Evolutionary conservation across 2,329 filamentous ascomycete species (phyloP).

Genomic region (Exserohilum turcica): DNA sequence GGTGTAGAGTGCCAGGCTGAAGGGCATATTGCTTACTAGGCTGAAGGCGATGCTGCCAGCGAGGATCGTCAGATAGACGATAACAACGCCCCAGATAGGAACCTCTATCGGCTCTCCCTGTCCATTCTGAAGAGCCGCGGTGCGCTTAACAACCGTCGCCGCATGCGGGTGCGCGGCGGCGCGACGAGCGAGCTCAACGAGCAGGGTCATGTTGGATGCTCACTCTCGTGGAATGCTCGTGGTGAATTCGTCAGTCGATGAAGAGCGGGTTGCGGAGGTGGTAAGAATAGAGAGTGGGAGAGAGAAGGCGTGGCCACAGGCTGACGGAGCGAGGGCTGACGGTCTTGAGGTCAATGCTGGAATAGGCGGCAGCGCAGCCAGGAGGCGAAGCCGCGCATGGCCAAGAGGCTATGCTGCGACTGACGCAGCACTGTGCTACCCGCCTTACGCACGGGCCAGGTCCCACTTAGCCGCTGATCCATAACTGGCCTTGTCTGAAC

Average conservation of each 20-base stretch:
- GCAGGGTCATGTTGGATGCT: conserved; percentile 23
- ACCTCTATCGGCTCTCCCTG: conserved; percentile 28
- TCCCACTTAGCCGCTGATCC: conserved; percentile 18
- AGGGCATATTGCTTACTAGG: conserved; percentile 43
- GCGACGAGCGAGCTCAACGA: conserved; percentile 40
- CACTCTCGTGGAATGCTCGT: background rate
- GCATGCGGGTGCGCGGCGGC: conserved; percentile 36
- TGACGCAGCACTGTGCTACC: conserved; percentile 18
- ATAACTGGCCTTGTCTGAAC: conserved; percentile 23
- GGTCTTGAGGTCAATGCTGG: conserved; percentile 12
- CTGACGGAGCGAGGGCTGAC: conserved; percentile 1
- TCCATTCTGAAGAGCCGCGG: conserved; percentile 15
- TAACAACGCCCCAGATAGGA: conserved; percentile 34
- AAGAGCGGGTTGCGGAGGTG: background rate
- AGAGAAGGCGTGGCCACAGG: conserved; percentile 10
- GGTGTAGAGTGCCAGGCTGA: background rate
- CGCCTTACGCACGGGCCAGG: conserved; percentile 18
- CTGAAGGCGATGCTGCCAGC: conserved; percentile 50
- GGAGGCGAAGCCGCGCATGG: conserved; percentile 21
- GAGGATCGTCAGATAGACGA: conserved; percentile 45
- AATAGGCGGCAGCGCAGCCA: conserved; percentile 17
- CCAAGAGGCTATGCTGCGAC: conserved; percentile 13
- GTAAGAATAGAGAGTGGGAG: conserved; percentile 1
- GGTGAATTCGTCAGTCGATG: background rate
- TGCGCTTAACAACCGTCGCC: conserved; percentile 36